Evolutionary conservation across 768 basidiomycete species (phyloP), one percentile per base, ranked within the genome.

Genomic region (Serendipita sp.): DNA sequence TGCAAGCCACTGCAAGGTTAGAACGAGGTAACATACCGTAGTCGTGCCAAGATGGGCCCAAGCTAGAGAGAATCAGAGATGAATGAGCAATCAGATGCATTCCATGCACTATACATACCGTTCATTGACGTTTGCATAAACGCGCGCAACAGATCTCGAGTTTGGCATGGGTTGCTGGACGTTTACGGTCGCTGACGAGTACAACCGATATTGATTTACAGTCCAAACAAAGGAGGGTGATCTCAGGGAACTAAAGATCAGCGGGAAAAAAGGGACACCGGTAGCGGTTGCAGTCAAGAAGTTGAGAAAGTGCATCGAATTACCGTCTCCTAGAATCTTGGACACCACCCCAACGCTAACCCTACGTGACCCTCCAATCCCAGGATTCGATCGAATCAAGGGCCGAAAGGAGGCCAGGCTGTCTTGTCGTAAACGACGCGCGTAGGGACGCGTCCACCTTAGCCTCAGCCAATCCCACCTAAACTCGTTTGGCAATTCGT

Each of bases 21-120:
- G 65, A 58, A 65, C 67, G 65, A 16, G 65, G 68, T 45, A 67
- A 72, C 78, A 70, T 69, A 94, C 93, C 93, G 73, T 96, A 96
- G 82, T 96, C 93, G 74, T 92, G 86, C 93, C 93, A 96, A 68
- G 89, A 83, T 66, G 90, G 83, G 18, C 93, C 93, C 68, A 92
- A 78, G 56, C 56, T 60, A 35, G 5, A 60, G 16, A 18, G 35
- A n/a, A 60, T 32, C 5, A 30, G 16, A 34, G 56, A 24, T 34
- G 35, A 38, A 37, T 37, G 34, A 60, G 34, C 28, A 60, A 60
- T 38, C 35, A 60, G 16, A 35, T 18, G 37, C 8, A 4, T 28
- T 28, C 34, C 4, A n/a, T n/a, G n/a, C 56, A 60, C 16, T 24
- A 4, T 60, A 32, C 56, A 60, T 60, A 60, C 72, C 85, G 86